A percentile compares a stretch with the other conserved stretches of the same genome.
phyloP scores from a whole-genome alignment of 176 grass and related monocot species.

The Avena sativa region DNA sequence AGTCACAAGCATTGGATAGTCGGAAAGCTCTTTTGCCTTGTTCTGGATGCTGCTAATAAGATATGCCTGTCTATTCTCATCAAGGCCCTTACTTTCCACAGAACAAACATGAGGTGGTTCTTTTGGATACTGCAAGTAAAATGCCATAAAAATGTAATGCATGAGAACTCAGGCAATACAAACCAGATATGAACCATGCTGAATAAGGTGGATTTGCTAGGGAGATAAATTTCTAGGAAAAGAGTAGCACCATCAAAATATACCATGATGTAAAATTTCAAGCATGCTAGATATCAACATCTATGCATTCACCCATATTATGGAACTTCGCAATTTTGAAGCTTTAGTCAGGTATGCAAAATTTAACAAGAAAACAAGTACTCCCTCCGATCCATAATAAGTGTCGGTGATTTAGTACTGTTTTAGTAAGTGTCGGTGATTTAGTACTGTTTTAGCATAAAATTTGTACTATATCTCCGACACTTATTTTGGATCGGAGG shows the following conservation, averaged over 20 bases:
- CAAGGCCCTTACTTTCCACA: conserved; percentile 85
- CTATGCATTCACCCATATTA: neutral
- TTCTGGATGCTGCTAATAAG: conserved; percentile 62
- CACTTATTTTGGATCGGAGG: too few species aligned
- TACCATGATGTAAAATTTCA: conserved; percentile 10
- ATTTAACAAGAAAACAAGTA: neutral
- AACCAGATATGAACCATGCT: neutral
- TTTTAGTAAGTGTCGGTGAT: too few species aligned
- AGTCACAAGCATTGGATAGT: conserved; percentile 74
- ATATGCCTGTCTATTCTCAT: conserved; percentile 71
- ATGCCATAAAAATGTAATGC: conserved; percentile 27
- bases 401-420: too few species aligned
- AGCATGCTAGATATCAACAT: conserved; percentile 24
- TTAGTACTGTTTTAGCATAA: too few species aligned
- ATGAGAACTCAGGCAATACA: conserved; percentile 8
- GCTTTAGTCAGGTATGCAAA: neutral
- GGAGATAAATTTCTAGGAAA: neutral
- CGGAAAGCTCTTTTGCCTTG: conserved; percentile 79
- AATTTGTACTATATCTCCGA: too few species aligned
- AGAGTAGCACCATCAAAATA: conserved; percentile 25
- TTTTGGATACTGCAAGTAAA: conserved; percentile 74
- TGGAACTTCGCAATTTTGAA: conserved; percentile 19
- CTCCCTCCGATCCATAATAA: too few species aligned
- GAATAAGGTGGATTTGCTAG: conserved; percentile 3
- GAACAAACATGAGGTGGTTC: conserved; percentile 74